phyloP scores from a whole-genome alignment of 192 early-diverging fungal genomes.

The Coemansia sp. region DNA sequence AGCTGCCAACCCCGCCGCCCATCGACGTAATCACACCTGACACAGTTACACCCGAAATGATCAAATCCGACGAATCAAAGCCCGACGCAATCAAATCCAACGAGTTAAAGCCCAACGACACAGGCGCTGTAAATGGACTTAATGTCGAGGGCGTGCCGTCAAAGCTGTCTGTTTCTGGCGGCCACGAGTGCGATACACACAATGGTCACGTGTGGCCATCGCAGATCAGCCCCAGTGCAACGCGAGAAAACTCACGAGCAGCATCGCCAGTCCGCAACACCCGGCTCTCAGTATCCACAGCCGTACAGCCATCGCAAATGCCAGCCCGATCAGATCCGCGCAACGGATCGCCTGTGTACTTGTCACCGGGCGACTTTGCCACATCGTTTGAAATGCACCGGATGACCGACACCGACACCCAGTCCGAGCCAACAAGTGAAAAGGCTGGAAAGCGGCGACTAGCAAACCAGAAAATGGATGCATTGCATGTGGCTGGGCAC shows the following conservation, averaged over 20 bases:
- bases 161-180: conserved; percentile 44
- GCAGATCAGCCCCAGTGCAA: conserved; percentile 47
- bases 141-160: conserved; percentile 31
- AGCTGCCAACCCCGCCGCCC: background rate
- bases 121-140: too few species aligned
- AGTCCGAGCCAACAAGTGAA: conserved; percentile 5
- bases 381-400: conserved; percentile 45
- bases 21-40: background rate
- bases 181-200: conserved; percentile 38
- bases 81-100: too few species aligned
- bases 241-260: conserved; percentile 39
- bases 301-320: conserved; percentile 3
- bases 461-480: conserved; percentile 47
- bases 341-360: conserved; percentile 50
- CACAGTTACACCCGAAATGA: background rate
- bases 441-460: conserved; percentile 28
- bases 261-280: conserved; percentile 12
- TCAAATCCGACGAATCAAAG: background rate
- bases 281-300: background rate
- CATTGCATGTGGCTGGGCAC: conserved; percentile 46
- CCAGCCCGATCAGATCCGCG: conserved; percentile 46
- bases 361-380: conserved; percentile 48
- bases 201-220: conserved; percentile 50
- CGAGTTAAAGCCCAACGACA: too few species aligned
- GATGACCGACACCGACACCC: background rate